Conservation (phyloP, 2,329 filamentous ascomycete genomes). For the Magnaporthiopsis rhizophila region DNA sequence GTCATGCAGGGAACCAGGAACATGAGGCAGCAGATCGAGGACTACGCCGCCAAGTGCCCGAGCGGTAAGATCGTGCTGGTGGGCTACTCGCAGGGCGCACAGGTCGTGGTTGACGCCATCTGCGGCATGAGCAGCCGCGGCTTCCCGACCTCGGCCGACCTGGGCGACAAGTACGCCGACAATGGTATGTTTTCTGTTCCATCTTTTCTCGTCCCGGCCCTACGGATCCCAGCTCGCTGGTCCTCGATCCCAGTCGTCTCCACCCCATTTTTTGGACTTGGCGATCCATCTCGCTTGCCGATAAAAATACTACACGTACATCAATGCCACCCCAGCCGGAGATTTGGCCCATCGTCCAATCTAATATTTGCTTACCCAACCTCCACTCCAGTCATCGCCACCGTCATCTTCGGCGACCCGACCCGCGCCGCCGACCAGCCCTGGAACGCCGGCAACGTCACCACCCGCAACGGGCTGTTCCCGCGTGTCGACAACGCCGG, state of each 20-base stretch:
- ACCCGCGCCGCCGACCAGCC: constrained; percentile 4
- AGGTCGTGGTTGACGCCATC: constrained; percentile 22
- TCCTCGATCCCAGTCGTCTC: not conserved
- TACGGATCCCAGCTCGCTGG: not conserved
- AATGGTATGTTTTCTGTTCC: too few relatives aligned
- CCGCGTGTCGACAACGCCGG: constrained; percentile 14
- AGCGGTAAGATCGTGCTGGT: constrained; percentile 49
- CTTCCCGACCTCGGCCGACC: constrained; percentile 9
- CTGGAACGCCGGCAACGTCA: not conserved
- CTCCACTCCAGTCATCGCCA: constrained; percentile 2
- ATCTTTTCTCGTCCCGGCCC: too few relatives aligned
- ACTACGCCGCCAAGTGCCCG: constrained; percentile 50
- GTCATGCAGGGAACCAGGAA: constrained; percentile 48
- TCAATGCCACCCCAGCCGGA: not conserved
- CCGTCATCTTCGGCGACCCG: constrained; percentile 4
- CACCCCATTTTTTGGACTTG: not conserved
- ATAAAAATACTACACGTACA: too few relatives aligned
- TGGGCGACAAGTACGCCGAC: not conserved
- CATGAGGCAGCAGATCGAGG: constrained; percentile 37
- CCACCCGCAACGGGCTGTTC: constrained; percentile 12
- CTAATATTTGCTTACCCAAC: not conserved
- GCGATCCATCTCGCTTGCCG: not conserved
- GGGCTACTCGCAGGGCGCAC: constrained; percentile 49
- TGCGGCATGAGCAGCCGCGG: constrained; percentile 16
- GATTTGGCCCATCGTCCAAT: too few relatives aligned